phyloP scores from a whole-genome alignment of 2,329 filamentous ascomycete genomes.

The Colletotrichum musicola region DNA sequence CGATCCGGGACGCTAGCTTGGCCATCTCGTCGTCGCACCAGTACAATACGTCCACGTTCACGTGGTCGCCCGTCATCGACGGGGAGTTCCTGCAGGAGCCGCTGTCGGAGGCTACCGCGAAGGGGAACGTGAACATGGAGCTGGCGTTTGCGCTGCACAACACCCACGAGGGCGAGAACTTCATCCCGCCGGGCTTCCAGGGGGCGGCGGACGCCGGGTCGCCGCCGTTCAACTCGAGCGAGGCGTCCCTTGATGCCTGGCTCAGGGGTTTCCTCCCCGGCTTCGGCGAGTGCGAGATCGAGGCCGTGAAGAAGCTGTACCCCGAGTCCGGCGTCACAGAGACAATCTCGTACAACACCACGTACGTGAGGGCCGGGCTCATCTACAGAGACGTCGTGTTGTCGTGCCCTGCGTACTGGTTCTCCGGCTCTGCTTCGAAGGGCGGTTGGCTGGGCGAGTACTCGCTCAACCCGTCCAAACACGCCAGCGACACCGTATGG shows the following conservation, averaged over 20 bases:
- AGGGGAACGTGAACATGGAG: conserved; percentile 57
- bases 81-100: conserved; percentile 61
- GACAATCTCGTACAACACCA: conserved; percentile 62
- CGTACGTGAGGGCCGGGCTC: conserved; percentile 65
- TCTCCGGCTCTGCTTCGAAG: conserved; percentile 56
- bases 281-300: conserved; percentile 55
- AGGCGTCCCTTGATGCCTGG: conserved; percentile 64
- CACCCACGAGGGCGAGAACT: conserved; percentile 72
- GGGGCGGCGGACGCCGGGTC: conserved; percentile 47
- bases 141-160: conserved; percentile 70
- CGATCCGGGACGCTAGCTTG: conserved; percentile 64
- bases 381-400: conserved; percentile 70
- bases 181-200: conserved; percentile 64
- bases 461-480: conserved; percentile 68
- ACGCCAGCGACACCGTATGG: conserved; percentile 69
- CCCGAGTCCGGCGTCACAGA: conserved; percentile 61
- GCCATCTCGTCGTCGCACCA: conserved; percentile 61
- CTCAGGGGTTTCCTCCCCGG: conserved; percentile 65
- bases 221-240: conserved; percentile 63
- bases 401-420: conserved; percentile 71
- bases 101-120: conserved; percentile 58
- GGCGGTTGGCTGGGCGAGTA: conserved; percentile 70
- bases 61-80: conserved; percentile 73
- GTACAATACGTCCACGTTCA: conserved; percentile 68
- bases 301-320: conserved; percentile 58